Percentiles rank a stretch among this genome's conserved stretches.
Evolutionary conservation across 768 basidiomycete genomes (phyloP).

Genomic region (Collybia sordida): DNA sequence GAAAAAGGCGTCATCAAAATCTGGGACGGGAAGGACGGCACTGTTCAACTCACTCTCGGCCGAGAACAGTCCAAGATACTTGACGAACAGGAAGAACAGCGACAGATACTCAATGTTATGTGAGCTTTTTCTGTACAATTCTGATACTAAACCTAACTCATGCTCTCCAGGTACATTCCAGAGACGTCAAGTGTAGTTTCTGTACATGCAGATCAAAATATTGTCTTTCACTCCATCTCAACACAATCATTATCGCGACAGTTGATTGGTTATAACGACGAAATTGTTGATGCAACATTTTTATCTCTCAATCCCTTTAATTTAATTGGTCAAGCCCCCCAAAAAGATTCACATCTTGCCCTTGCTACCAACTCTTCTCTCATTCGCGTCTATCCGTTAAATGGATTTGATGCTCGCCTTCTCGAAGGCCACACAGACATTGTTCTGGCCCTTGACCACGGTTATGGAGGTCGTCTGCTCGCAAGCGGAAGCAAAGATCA

Average conservation of each 20-base stretch:
- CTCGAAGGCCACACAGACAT: constrained; percentile 90
- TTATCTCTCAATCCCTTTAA: constrained; percentile 43
- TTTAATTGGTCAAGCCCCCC: constrained; percentile 14
- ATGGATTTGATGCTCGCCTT: constrained; percentile 78
- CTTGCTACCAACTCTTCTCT: constrained; percentile 97
- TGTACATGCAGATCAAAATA: constrained; percentile 95
- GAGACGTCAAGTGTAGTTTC: constrained; percentile 68
- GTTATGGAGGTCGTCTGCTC: constrained; percentile 67
- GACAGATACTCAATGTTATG: constrained; percentile 83
- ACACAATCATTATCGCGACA: constrained; percentile 69
- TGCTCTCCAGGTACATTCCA: constrained; percentile 60
- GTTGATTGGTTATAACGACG: constrained; percentile 96
- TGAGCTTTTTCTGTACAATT: constrained; percentile 41
- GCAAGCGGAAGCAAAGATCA: constrained; percentile 92
- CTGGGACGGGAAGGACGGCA: constrained; percentile 77
- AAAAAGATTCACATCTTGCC: constrained; percentile 74
- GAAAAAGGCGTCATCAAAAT: constrained; percentile 84
- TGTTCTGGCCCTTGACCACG: constrained; percentile 80
- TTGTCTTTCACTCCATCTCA: constrained; percentile 84
- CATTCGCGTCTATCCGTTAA: constrained; percentile 83
- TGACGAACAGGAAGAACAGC: constrained; percentile 70
- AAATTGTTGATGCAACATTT: constrained; percentile 89
- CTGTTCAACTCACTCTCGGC: constrained; percentile 59
- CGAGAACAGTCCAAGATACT: constrained; percentile 43
- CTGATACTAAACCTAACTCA: constrained; percentile 13